phyloP scores from a whole-genome alignment of 2,329 filamentous ascomycete genomes.

The Blastomyces percursus region DNA sequence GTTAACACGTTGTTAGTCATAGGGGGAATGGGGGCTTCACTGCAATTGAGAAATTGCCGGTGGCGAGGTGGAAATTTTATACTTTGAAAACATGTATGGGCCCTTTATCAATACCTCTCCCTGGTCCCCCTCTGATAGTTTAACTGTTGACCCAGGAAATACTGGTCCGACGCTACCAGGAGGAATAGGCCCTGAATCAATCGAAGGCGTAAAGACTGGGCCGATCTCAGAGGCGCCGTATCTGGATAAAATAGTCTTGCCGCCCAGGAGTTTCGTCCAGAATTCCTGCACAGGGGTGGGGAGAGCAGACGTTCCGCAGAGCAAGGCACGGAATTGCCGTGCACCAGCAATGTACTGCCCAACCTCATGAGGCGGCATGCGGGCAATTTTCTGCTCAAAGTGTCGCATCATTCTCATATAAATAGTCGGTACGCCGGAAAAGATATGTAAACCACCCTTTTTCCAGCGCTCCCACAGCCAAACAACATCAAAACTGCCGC shows the following conservation, averaged over 20 bases:
- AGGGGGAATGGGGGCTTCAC: too few relatives aligned
- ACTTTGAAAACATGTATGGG: constrained; percentile 14
- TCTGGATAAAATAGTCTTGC: constrained; percentile 11
- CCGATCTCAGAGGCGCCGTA: constrained; percentile 35
- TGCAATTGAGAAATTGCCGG: background rate
- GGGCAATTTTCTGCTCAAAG: constrained; percentile 9
- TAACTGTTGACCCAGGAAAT: constrained; percentile 29
- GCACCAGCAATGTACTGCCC: constrained; percentile 10
- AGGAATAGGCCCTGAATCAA: constrained; percentile 17
- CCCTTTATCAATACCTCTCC: constrained; percentile 14
- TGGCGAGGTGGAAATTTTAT: constrained; percentile 18
- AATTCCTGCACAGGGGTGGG: constrained; percentile 11
- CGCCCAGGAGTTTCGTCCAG: constrained; percentile 16
- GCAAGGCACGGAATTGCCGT: constrained; percentile 8
- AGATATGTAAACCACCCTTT: constrained; percentile 9
- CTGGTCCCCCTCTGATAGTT: constrained; percentile 24
- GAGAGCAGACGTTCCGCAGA: constrained; percentile 10
- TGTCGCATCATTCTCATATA: constrained; percentile 15
- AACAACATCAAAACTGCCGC: constrained; percentile 8
- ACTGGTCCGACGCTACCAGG: constrained; percentile 24
- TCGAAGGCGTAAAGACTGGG: constrained; percentile 30
- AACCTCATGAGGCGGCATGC: constrained; percentile 3
- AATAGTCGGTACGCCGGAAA: constrained; percentile 12
- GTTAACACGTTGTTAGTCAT: background rate
- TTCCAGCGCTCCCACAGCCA: constrained; percentile 13